phyloP scores from a whole-genome alignment of 108 stramenopile species.

The Nannochloropsis granulata region DNA sequence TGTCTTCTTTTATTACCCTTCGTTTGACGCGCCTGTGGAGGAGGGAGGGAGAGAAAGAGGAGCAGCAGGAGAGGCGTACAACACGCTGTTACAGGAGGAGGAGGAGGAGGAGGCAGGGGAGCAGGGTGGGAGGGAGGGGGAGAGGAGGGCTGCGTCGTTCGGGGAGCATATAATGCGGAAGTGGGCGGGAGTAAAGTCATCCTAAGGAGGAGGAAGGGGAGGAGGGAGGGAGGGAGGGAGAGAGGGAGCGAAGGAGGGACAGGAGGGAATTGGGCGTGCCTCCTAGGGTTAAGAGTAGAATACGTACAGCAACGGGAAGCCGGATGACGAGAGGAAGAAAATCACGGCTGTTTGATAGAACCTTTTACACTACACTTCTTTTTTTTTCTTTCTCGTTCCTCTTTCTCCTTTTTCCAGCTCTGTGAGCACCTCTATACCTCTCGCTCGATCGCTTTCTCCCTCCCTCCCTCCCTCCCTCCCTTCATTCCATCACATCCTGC shows the following conservation, averaged over 20 bases:
- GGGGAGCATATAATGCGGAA: background rate
- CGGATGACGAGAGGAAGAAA: background rate
- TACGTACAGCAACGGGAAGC: background rate
- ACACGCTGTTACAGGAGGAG: background rate
- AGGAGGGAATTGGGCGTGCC: background rate
- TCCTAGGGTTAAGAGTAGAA: background rate
- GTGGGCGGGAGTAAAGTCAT: too few species aligned
- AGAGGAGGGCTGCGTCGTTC: background rate
- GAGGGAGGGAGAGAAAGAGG: background rate
- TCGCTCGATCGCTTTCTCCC: too few species aligned
- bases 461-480: too few species aligned
- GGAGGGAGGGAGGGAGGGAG: background rate
- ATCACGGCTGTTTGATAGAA: background rate
- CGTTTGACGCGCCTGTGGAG: background rate
- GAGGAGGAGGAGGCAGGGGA: background rate
- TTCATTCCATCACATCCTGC: too few species aligned
- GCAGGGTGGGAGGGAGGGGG: background rate
- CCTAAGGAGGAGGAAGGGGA: background rate
- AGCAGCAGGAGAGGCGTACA: background rate
- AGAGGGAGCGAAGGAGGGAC: background rate
- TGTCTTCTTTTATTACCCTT: background rate
- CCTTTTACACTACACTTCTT: too few species aligned
- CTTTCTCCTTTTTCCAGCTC: too few species aligned
- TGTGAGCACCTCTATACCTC: too few species aligned
- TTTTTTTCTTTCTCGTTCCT: too few species aligned